Conservation (phyloP, 495 filamentous ascomycete species). For the Parathielavia appendiculata region DNA sequence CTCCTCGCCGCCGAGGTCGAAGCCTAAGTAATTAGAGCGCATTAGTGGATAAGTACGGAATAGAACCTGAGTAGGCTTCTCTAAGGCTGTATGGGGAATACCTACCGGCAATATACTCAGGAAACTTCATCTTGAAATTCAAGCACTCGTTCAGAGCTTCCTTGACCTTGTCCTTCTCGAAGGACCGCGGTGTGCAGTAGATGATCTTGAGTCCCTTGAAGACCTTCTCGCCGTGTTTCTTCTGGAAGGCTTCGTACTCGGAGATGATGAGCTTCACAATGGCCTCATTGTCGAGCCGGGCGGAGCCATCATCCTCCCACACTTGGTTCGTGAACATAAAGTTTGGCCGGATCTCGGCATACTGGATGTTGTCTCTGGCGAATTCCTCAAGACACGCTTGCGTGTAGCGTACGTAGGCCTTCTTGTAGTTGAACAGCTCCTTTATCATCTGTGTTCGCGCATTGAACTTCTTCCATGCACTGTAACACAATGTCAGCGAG, state of each 20-base stretch:
- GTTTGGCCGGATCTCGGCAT: slow-evolving; percentile 54
- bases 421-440: slow-evolving; percentile 52
- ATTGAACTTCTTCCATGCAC: slow-evolving; percentile 53
- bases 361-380: slow-evolving; percentile 50
- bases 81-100: slow-evolving; percentile 11
- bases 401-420: slow-evolving; percentile 47
- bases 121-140: slow-evolving; percentile 64
- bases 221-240: slow-evolving; percentile 19
- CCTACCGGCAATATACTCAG: slow-evolving; percentile 60
- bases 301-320: slow-evolving; percentile 40
- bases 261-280: slow-evolving; percentile 48
- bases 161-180: slow-evolving; percentile 54
- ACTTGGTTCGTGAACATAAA: slow-evolving; percentile 53
- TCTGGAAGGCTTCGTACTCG: slow-evolving; percentile 44
- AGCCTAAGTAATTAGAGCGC: slow-evolving; percentile 46
- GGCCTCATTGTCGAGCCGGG: slow-evolving; percentile 41
- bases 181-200: slow-evolving; percentile 50
- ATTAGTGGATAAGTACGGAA: too few relatives aligned
- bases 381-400: slow-evolving; percentile 45
- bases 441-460: slow-evolving; percentile 56
- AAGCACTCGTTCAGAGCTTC: slow-evolving; percentile 73
- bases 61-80: too few relatives aligned
- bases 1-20: slow-evolving; percentile 87
- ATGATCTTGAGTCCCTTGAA: slow-evolving; percentile 49
- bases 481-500: slow-evolving; percentile 19